phyloP scores from a whole-genome alignment of 352 stramenopile genomes.

The Lagenidium giganteum region DNA sequence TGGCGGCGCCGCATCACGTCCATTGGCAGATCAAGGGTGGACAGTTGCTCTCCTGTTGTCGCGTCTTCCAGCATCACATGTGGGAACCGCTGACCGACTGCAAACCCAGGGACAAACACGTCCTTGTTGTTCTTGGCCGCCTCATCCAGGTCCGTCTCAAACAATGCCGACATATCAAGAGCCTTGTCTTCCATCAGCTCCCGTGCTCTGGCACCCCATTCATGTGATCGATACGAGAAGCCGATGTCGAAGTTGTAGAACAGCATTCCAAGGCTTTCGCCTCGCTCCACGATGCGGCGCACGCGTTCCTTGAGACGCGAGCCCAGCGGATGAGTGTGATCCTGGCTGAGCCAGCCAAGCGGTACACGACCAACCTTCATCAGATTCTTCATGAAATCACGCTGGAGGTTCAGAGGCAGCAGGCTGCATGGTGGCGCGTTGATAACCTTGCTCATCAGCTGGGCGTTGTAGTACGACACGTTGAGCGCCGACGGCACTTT shows the following conservation, averaged over 20 bases:
- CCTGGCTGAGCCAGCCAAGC: constrained; percentile 48
- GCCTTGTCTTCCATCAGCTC: constrained; percentile 56
- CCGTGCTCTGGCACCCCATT: constrained; percentile 37
- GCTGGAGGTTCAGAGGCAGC: constrained; percentile 43
- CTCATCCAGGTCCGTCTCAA: constrained; percentile 15
- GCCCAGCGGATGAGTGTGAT: constrained; percentile 42
- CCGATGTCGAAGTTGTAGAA: constrained; percentile 87
- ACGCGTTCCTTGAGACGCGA: constrained; percentile 54
- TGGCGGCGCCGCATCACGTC: constrained; percentile 11
- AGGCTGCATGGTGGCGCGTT: constrained; percentile 64
- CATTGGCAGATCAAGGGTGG: constrained; percentile 36
- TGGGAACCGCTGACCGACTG: constrained; percentile 55
- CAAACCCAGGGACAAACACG: constrained; percentile 42
- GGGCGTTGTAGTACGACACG: constrained; percentile 75
- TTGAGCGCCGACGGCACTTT: constrained; percentile 75
- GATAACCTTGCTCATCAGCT: constrained; percentile 43
- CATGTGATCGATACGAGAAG: constrained; percentile 60
- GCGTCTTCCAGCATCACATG: constrained; percentile 47
- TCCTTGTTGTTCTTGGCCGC: constrained; percentile 6
- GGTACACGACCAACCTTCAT: constrained; percentile 70
- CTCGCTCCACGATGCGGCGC: constrained; percentile 43
- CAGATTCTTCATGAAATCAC: constrained; percentile 54
- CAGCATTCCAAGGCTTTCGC: constrained; percentile 70
- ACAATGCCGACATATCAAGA: constrained; percentile 45
- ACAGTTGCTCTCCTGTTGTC: constrained; percentile 21